Conservation (phyloP, 1,284 basidiomycete species). For the Naganishia liquefaciens region DNA sequence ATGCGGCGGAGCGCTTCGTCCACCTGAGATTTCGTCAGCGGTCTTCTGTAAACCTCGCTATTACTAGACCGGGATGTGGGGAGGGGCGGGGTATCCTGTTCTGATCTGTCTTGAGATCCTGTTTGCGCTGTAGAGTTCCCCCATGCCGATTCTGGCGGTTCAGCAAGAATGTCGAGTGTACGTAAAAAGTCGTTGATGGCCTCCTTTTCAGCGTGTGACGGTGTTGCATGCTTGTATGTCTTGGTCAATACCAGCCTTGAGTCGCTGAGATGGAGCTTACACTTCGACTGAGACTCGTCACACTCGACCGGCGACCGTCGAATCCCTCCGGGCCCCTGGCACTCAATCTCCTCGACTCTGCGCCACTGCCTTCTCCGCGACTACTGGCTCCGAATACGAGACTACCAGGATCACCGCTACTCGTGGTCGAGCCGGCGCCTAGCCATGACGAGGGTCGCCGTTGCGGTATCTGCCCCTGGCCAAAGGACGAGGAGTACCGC, state of each 20-base stretch:
- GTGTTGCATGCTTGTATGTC: constrained; percentile 42
- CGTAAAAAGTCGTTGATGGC: constrained; percentile 53
- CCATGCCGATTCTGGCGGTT: constrained; percentile 37
- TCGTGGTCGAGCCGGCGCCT: constrained; percentile 35
- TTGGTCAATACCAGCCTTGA: constrained; percentile 25
- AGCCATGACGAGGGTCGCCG: constrained; percentile 19
- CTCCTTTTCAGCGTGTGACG: constrained; percentile 45
- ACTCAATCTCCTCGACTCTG: constrained; percentile 26
- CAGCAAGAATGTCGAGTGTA: constrained; percentile 48
- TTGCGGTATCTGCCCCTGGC: constrained; percentile 34
- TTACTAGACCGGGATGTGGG: constrained; percentile 1
- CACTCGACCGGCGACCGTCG: constrained; percentile 5
- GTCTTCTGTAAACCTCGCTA: constrained; percentile 37
- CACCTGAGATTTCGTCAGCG: constrained; percentile 47
- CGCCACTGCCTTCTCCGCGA: constrained; percentile 37
- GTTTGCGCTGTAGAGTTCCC: constrained; percentile 37
- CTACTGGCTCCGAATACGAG: constrained; percentile 38
- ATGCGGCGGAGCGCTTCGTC: constrained; percentile 49
- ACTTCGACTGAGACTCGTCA: constrained; percentile 25
- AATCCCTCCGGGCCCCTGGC: constrained; percentile 21
- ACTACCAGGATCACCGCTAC: constrained; percentile 29
- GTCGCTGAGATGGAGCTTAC: constrained; percentile 25
- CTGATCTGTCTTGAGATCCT: constrained; percentile 9
- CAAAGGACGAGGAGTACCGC: constrained; percentile 47
- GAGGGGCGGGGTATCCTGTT: constrained; percentile 1